A percentile compares a stretch with the other conserved stretches of the same genome.
Evolutionary conservation across 768 basidiomycete species (phyloP).

Genomic region (Pulveroboletus sp.): DNA sequence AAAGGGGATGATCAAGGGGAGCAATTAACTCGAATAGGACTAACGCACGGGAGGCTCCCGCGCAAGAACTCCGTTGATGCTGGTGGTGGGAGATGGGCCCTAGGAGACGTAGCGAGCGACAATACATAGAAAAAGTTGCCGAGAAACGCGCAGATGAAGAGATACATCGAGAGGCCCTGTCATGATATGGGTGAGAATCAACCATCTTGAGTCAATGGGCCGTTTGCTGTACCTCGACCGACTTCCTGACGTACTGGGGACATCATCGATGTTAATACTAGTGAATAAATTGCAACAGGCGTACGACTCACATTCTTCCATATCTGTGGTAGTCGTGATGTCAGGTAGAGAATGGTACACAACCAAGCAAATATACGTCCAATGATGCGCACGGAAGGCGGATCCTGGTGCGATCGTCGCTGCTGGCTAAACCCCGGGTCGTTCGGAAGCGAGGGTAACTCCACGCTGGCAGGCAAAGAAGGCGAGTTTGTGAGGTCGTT

Average conservation of each 20-base stretch:
- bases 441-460: slow-evolving; percentile 13
- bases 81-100: slow-evolving; percentile 50
- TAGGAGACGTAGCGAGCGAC: slow-evolving; percentile 80
- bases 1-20: neutral
- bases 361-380: slow-evolving; percentile 94
- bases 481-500: slow-evolving; percentile 1
- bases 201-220: slow-evolving; percentile 1
- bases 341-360: slow-evolving; percentile 90
- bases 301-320: slow-evolving; percentile 88
- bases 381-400: slow-evolving; percentile 55
- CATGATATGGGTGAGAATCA: slow-evolving; percentile 3
- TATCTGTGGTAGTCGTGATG: slow-evolving; percentile 92
- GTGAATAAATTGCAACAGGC: neutral
- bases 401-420: slow-evolving; percentile 18
- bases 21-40: neutral
- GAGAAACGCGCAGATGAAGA: slow-evolving; percentile 90
- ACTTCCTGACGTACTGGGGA: slow-evolving; percentile 76
- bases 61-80: slow-evolving; percentile 61
- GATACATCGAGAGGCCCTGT: slow-evolving; percentile 87
- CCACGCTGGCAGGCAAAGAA: slow-evolving; percentile 11
- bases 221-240: slow-evolving; percentile 59
- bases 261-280: slow-evolving; percentile 1
- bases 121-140: slow-evolving; percentile 93
- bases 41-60: slow-evolving; percentile 80
- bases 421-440: slow-evolving; percentile 4